Base-by-base conservation (phyloP, 148 eudicot species). In the Arctostaphylos glauca region DNA sequence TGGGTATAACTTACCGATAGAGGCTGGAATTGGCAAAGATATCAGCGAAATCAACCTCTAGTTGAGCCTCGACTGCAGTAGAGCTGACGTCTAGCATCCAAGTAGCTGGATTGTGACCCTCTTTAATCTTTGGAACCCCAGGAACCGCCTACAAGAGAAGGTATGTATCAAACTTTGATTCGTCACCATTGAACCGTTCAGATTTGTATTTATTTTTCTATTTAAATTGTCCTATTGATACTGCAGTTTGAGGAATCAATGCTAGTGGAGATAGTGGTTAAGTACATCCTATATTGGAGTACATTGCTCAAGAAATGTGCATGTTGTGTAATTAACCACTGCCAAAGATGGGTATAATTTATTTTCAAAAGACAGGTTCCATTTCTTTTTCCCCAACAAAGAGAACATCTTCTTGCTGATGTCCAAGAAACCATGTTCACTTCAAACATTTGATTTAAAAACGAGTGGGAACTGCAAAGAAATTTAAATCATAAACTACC, bases 11-110 rank as follows among this genome's bases (percentile, higher is more conserved):
- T 38, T 82, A 88, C 92, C 68, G 56, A 77, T 90, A 85, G 16
- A 84, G 81, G 60, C 75, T 87, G 59, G 91, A 90, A 71, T 84
- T 87, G 50, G 86, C 78, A 60, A 55, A 90, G 48, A 88, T 84
- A 43, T 88, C 89, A 7, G 92, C 92, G 68, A 90, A 90, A 80
- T 90, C 90, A 14, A 90, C 84, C 48, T 43, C 80, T 9, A 88
- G 88, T 62, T 84, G 87, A 62, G 84, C 80, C 82, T 90, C 92
- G 43, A 82, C 84, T 3, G 88, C 80, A 48, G 88, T 56, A 60
- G 90, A 74, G 67, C 74, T 88, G 73, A 90, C 76, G 2, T 90
- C 92, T 59, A 90, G 89, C 92, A 90, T 88, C 92, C 92, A 90
- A 12, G 92, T 90, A 19, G 92, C 92, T 31, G 92, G 92, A 87